Evolutionary conservation across 108 stramenopile species (phyloP).

Genomic region (Licmophora abbreviata): DNA sequence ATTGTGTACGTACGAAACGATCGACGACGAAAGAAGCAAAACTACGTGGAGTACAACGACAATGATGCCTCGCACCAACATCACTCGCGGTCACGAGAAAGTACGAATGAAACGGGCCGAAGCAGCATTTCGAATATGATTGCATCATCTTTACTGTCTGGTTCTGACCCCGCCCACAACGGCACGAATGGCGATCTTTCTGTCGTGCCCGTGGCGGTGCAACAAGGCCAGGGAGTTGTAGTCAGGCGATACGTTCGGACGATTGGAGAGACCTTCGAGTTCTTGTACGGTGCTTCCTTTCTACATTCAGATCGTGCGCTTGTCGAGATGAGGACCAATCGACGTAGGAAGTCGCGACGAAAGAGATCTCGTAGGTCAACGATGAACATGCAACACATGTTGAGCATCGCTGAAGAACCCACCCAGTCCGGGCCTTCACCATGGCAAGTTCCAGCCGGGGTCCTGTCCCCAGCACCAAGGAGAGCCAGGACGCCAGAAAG

Average conservation of each 20-base stretch:
- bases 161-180: not conserved
- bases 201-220: not conserved
- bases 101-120: too few relatives aligned
- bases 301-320: conserved; percentile 1
- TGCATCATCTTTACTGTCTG: too few relatives aligned
- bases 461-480: not conserved
- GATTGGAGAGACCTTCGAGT: not conserved
- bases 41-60: too few relatives aligned
- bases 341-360: too few relatives aligned
- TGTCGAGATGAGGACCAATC: too few relatives aligned
- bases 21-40: too few relatives aligned
- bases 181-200: not conserved
- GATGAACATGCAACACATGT: not conserved
- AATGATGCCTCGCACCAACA: too few relatives aligned
- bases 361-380: not conserved
- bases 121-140: too few relatives aligned
- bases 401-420: not conserved
- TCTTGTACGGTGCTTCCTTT: conserved; percentile 1
- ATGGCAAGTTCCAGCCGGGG: not conserved
- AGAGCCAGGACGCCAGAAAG: not conserved
- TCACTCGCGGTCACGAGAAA: too few relatives aligned
- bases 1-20: too few relatives aligned
- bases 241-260: not conserved
- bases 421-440: not conserved
- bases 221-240: not conserved